Evolutionary conservation across 345 rosid genomes (phyloP).

Genomic region (Linum usitatissimum): DNA sequence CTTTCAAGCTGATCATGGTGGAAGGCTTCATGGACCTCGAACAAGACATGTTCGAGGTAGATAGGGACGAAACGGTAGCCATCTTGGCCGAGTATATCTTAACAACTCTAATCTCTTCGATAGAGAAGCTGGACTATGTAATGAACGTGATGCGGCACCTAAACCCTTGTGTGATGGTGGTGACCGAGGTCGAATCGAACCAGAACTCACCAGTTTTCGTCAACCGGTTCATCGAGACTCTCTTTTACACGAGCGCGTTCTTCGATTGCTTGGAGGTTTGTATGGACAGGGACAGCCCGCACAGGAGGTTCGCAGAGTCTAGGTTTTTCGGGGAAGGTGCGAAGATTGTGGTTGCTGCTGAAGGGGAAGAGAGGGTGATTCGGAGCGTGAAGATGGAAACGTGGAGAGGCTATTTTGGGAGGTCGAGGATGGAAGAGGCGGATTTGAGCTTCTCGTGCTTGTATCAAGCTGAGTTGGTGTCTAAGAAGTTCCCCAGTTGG

Average conservation of each 20-base stretch:
- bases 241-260: neutral
- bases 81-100: neutral
- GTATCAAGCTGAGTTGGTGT: constrained; percentile 10
- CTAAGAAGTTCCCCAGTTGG: constrained; percentile 13
- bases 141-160: neutral
- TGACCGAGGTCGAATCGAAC: neutral
- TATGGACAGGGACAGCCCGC: neutral
- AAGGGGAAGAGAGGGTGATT: constrained; percentile 12
- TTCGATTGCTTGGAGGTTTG: constrained; percentile 11
- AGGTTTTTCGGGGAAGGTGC: constrained; percentile 8
- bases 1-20: neutral
- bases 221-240: neutral
- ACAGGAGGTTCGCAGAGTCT: constrained; percentile 6
- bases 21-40: neutral
- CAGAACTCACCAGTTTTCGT: neutral
- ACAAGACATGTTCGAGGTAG: constrained; percentile 1
- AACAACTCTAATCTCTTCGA: neutral
- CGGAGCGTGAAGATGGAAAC: constrained; percentile 10
- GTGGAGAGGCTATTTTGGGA: constrained; percentile 16
- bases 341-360: constrained; percentile 6
- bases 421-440: constrained; percentile 11
- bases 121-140: neutral
- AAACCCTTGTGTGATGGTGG: constrained; percentile 1
- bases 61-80: neutral
- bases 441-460: constrained; percentile 6